These are phyloP conservation scores for Mrakia blollopis DNA, from an alignment of 768 basidiomycete species.

Conservation along the genomic window DNA sequence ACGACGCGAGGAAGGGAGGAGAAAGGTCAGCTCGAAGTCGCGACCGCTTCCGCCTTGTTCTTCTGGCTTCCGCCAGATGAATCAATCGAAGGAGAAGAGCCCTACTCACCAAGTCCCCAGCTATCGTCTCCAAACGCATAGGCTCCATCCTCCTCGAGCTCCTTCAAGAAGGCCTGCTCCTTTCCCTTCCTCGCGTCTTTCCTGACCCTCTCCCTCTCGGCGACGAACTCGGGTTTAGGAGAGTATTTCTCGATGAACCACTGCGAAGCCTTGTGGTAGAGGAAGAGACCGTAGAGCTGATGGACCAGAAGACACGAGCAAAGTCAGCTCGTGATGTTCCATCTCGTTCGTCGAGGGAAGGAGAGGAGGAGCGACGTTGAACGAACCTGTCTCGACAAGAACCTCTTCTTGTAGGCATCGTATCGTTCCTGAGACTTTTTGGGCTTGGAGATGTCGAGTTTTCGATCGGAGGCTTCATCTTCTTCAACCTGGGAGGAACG, in stretches of 20 bases:
- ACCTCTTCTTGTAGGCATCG: conserved; percentile 93
- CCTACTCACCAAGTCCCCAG: conserved; percentile 25
- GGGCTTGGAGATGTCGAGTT: conserved; percentile 56
- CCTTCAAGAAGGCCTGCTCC: conserved; percentile 65
- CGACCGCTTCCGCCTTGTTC: neutral
- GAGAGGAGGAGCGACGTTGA: neutral
- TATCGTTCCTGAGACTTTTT: conserved; percentile 74
- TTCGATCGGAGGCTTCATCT: conserved; percentile 67
- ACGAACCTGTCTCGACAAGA: conserved; percentile 78
- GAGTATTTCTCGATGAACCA: conserved; percentile 98
- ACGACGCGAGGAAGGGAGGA: neutral
- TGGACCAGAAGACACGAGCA: neutral
- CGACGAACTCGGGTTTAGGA: conserved; percentile 62
- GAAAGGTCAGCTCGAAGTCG: neutral
- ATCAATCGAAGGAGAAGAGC: neutral
- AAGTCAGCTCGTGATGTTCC: conserved; percentile 20
- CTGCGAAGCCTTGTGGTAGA: conserved; percentile 87
- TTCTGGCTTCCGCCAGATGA: neutral
- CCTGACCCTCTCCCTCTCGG: conserved; percentile 69
- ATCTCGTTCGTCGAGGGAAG: neutral
- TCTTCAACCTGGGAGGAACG: conserved; percentile 52
- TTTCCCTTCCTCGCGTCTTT: conserved; percentile 76
- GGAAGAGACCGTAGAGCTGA: conserved; percentile 92
- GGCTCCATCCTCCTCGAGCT: conserved; percentile 77
- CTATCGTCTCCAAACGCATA: conserved; percentile 54